Percentiles rank a stretch among this genome's conserved stretches.
These are phyloP conservation scores for Aspergillus clavatus DNA, from an alignment of 2,329 filamentous ascomycete genomes.

Conservation along the genomic window DNA sequence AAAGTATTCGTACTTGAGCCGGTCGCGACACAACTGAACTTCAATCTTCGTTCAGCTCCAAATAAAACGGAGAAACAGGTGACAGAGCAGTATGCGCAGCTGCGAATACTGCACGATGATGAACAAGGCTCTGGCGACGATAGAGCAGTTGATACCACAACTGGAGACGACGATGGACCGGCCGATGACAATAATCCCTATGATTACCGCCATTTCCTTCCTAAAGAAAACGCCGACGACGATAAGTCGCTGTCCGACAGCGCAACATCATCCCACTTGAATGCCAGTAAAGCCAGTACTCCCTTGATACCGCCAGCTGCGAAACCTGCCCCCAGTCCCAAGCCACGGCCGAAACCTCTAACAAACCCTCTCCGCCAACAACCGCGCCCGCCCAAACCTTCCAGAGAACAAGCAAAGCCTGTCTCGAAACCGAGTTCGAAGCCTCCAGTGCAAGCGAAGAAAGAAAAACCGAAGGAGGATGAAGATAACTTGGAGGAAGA, in stretches of 20 bases:
- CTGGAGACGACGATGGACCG: slow-evolving; percentile 40
- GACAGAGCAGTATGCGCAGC: slow-evolving; percentile 62
- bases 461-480: not conserved
- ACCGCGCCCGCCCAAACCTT: slow-evolving; percentile 19
- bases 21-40: slow-evolving; percentile 75
- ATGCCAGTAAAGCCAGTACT: slow-evolving; percentile 30
- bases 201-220: slow-evolving; percentile 47
- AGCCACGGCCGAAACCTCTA: slow-evolving; percentile 26
- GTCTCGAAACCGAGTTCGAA: slow-evolving; percentile 20
- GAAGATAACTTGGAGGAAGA: slow-evolving; percentile 21
- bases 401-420: slow-evolving; percentile 15
- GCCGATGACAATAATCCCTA: slow-evolving; percentile 46
- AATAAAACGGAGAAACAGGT: slow-evolving; percentile 62
- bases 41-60: slow-evolving; percentile 73
- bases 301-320: slow-evolving; percentile 28
- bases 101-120: slow-evolving; percentile 44
- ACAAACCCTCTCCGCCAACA: slow-evolving; percentile 32
- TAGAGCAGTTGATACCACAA: slow-evolving; percentile 23
- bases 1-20: slow-evolving; percentile 78
- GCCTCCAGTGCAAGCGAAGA: slow-evolving; percentile 16
- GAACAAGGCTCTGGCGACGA: slow-evolving; percentile 34
- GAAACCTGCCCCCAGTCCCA: slow-evolving; percentile 24
- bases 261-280: slow-evolving; percentile 30
- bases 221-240: slow-evolving; percentile 35
- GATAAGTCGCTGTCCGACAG: slow-evolving; percentile 32